Percentiles rank a stretch among this genome's conserved stretches.
phyloP scores from a whole-genome alignment of 345 rosid species.

The Viola odorata region DNA sequence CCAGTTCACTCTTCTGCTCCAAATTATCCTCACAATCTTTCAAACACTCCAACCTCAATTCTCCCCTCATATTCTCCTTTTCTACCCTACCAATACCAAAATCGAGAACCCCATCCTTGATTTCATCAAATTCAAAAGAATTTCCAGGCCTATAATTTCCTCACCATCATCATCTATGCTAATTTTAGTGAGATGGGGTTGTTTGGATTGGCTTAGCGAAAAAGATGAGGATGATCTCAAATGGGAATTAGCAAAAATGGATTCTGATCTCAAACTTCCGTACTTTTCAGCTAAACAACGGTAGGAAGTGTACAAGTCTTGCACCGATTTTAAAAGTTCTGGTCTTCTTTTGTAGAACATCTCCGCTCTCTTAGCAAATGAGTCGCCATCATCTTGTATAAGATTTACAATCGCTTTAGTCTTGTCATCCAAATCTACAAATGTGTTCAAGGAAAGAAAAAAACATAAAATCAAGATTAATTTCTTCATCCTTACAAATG shows the following conservation, averaged over 20 bases:
- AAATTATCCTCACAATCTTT: constrained; percentile 17
- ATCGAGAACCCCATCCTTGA: not conserved
- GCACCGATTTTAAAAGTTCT: constrained; percentile 13
- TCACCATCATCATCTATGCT: not conserved
- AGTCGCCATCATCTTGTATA: constrained; percentile 23
- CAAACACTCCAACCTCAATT: constrained; percentile 11
- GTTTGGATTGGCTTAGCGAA: not conserved
- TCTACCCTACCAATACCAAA: not conserved
- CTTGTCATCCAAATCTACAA: constrained; percentile 24
- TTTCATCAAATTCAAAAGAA: constrained; percentile 1
- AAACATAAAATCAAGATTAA: not conserved
- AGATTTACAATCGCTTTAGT: constrained; percentile 10
- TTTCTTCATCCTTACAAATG: too few species aligned
- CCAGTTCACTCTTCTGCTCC: constrained; percentile 24
- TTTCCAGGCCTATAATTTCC: not conserved
- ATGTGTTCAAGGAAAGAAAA: not conserved
- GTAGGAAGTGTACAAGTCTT: constrained; percentile 17
- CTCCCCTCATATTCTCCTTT: constrained; percentile 13
- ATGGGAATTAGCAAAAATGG: not conserved
- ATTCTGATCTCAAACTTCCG: constrained; percentile 14
- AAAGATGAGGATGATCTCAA: constrained; percentile 2
- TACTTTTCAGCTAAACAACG: constrained; percentile 16
- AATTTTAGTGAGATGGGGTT: not conserved
- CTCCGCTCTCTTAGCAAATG: constrained; percentile 23
- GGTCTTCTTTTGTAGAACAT: constrained; percentile 22